Conservation (phyloP, 352 stramenopile species). For the Phytophthora crassamura region DNA sequence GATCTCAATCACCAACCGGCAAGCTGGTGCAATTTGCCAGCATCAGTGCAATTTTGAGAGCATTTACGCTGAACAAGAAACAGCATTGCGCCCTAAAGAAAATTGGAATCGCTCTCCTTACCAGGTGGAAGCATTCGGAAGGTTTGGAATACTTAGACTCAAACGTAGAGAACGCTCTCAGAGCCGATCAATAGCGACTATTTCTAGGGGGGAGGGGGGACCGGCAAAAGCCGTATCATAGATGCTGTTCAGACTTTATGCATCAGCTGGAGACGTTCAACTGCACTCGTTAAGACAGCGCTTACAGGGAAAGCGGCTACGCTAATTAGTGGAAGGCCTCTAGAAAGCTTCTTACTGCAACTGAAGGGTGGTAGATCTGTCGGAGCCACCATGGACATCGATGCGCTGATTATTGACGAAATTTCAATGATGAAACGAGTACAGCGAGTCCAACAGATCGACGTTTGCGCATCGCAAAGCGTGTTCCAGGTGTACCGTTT, state of each 20-base stretch:
- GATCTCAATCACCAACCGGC: too few relatives aligned
- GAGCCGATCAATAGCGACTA: constrained; percentile 5
- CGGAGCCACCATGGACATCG: too few relatives aligned
- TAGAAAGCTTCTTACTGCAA: constrained; percentile 5
- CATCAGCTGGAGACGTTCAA: background rate
- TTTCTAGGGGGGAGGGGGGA: constrained; percentile 6
- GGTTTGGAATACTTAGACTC: background rate
- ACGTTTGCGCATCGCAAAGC: too few relatives aligned
- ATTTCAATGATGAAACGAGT: too few relatives aligned
- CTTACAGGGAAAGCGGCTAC: constrained; percentile 4
- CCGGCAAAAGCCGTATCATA: constrained; percentile 6
- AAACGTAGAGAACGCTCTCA: background rate
- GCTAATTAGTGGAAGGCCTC: background rate
- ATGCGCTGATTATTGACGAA: too few relatives aligned
- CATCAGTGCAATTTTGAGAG: background rate
- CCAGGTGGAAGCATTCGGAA: background rate
- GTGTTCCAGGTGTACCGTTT: too few relatives aligned
- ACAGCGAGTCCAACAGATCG: too few relatives aligned
- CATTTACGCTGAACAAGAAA: background rate
- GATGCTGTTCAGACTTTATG: constrained; percentile 2
- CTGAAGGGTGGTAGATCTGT: too few relatives aligned
- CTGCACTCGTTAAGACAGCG: background rate
- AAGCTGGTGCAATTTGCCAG: too few relatives aligned
- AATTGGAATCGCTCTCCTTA: background rate
- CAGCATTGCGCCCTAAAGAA: background rate